Conservation (phyloP, 106 monocot species). For the Cymbidium sinense region DNA sequence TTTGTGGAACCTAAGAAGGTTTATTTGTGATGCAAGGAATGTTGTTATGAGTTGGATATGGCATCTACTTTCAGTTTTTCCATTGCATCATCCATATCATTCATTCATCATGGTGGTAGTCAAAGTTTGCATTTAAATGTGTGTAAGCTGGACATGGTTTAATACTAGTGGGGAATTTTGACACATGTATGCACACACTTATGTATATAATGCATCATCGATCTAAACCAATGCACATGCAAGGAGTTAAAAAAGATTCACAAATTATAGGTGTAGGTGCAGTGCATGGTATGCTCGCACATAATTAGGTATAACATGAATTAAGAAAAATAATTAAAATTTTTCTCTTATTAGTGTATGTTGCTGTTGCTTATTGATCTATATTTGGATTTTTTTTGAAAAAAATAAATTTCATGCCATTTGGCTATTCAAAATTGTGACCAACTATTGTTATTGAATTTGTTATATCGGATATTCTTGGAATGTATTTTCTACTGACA, state of each 20-base stretch:
- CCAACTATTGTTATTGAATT: background rate
- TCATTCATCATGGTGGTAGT: background rate
- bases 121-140: background rate
- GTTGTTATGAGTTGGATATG: background rate
- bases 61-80: background rate
- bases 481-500: background rate
- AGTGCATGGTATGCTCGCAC: background rate
- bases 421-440: background rate
- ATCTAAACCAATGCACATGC: background rate
- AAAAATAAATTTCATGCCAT: background rate
- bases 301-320: background rate
- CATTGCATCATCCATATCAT: background rate
- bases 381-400: background rate
- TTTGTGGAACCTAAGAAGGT: background rate
- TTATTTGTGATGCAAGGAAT: background rate
- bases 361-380: background rate
- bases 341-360: background rate
- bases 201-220: background rate
- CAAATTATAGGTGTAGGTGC: background rate
- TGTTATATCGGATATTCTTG: background rate
- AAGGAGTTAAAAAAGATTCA: background rate
- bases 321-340: background rate
- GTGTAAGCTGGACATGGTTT: background rate
- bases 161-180: background rate
- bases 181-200: background rate